Evolutionary conservation across 2,329 filamentous ascomycete species (phyloP), one percentile per base, ranked within the genome.

Genomic region (Fusarium sp.): DNA sequence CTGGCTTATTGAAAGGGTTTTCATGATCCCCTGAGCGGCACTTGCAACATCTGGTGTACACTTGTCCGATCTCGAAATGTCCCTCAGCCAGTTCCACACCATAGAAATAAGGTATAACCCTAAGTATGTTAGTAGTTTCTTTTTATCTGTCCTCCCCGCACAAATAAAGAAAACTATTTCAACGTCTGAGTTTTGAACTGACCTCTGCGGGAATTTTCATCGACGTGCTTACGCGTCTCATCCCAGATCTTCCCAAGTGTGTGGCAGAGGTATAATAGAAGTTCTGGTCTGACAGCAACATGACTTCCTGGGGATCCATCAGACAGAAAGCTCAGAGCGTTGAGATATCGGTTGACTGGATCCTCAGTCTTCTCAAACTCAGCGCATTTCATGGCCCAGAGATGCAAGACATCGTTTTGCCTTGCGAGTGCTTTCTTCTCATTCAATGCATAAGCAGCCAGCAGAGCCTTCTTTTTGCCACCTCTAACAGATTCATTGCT

Each of bases 241-340:
- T 18, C 14, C 63, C 63, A 68, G 47, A 68, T 30, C 18, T n/a
- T 51, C 36, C 28, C 22, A 50, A 68, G 33, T 20, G 35, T 20
- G 5, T 68, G 26, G 3, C 63, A 68, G 11, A 68, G 24, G 22
- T 68, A 68, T 11, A 68, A 9, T 33, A 68, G 30, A 4, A 61
- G 10, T 24, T 68, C 65, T 55, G 63, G 63, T 8, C 15, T 68
- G 18, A 51, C 36, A 12, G 42, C 18, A 30, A 44, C 14, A 33
- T 68, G 63, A 13, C 28, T 55, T 18, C 62, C 65, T 5, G 36
- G 26, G 15, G 55, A 68, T 44, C 47, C 7, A 28, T 44, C 35
- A 26, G 55, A 59, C 31, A 90, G 77, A 68, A 88, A 88, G 36
- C 84, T 84, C 47, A 35, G 16, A 14, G 47, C 15, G n/a, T 50